Evolutionary conservation across 2,329 filamentous ascomycete species (phyloP), one percentile per base, ranked within the genome.

Genomic region (Clarireedia monteithiana): DNA sequence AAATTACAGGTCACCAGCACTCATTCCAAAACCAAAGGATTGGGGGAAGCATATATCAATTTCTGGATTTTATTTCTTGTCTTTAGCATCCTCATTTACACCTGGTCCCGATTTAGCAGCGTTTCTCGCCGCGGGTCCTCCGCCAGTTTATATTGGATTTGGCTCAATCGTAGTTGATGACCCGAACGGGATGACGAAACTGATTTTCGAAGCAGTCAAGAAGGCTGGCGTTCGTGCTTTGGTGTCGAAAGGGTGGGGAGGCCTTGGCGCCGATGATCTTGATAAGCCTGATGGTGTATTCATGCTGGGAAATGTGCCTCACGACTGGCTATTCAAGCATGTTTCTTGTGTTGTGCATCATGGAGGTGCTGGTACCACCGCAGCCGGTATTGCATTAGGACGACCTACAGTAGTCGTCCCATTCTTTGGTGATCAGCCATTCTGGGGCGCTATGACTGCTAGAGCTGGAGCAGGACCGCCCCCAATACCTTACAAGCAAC

Each of bases 231-330:
- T 88, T n/a, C 78, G 90, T 56, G 90, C 89, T 2, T 73, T 95
- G 1, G 85, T 95, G 0, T 92, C 89, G 0, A 91, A 92, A 66
- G 91, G 90, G 15, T 95, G 90, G 91, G 89, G 90, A 49, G 89
- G 89, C 0, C 76, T 95, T 6, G 90, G 89, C 30, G 86, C 82
- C 0, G 86, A 90, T 63, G 75, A 83, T 34, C 68, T 87, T 3
- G 80, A 79, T 1, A 71, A 90, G n/a, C 89, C 89, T 0, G 82
- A 90, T 2, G 82, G 83, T 4, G 83, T 95, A 1, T 89, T 88
- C 67, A 89, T 95, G 82, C 76, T 95, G 39, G 89, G 88, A 10
- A 94, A 92, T 65, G 84, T 85, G 46, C 90, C 90, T 1, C 91
- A 95, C 60, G 91, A 95, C 71, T 95, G 90, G 90, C 73, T 95